Conservation (phyloP, 306 rosid genomes). For the Pyrus betulifolia region DNA sequence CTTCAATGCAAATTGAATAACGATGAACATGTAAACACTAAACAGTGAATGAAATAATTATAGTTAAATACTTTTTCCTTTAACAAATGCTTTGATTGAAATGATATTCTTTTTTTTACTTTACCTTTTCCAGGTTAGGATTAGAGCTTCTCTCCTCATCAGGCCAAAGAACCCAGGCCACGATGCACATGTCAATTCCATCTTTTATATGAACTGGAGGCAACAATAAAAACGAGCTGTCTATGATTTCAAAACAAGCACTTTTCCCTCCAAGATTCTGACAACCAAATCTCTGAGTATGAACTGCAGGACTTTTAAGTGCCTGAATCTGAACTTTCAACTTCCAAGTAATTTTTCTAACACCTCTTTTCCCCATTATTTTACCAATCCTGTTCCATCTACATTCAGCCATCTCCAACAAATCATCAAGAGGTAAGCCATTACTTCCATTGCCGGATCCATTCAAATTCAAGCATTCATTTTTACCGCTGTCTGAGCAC, state of each 20-base stretch:
- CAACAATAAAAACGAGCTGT: conserved; percentile 50
- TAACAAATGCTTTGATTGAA: not conserved
- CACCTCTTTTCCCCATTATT: conserved; percentile 54
- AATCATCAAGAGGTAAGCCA: conserved; percentile 35
- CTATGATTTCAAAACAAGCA: conserved; percentile 48
- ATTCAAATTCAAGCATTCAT: conserved; percentile 22
- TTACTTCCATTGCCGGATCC: conserved; percentile 34
- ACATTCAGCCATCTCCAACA: conserved; percentile 38
- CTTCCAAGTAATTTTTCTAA: conserved; percentile 77
- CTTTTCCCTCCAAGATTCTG: conserved; percentile 37
- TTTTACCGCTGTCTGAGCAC: conserved; percentile 40
- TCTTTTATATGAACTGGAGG: conserved; percentile 44
- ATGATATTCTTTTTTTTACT: not conserved
- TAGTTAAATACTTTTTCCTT: not conserved
- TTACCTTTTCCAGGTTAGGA: conserved; percentile 93
- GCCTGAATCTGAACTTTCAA: conserved; percentile 84
- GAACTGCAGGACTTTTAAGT: conserved; percentile 65
- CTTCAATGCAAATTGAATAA: conserved; percentile 10
- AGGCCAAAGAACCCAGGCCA: conserved; percentile 97
- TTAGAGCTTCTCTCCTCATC: conserved; percentile 84
- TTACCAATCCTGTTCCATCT: conserved; percentile 72
- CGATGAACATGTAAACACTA: conserved; percentile 8
- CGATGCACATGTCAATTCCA: conserved; percentile 73
- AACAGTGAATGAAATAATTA: not conserved
- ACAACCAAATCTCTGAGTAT: conserved; percentile 61